Evolutionary conservation across 768 basidiomycete species (phyloP), one percentile per base, ranked within the genome.

Genomic region (Royoungia palumana): DNA sequence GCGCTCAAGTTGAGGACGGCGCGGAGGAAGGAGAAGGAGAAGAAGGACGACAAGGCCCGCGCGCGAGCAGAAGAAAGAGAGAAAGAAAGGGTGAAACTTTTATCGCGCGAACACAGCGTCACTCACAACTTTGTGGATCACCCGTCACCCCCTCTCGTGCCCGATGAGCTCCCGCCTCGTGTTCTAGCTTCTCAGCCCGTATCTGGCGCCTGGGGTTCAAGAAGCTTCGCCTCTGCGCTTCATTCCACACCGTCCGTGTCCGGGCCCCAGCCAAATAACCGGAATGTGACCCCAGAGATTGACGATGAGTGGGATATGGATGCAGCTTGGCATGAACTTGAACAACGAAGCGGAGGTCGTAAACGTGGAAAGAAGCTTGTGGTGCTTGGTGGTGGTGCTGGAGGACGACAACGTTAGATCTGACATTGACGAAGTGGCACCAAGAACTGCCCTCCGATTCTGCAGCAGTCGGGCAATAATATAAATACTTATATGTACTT

Each of bases 11-110:
- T 81, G 69, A 83, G 95, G 25, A 76, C 83, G 1, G 64, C 78
- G 10, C 78, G 86, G 54, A 76, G 92, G 56, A 83, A 83, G 65
- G 92, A 95, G 68, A 89, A 89, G 70, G 83, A 76, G 43, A 76
- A 79, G 64, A 90, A 85, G 63, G 95, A 98, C 61, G 93, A 97
- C 64, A 78, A 83, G 39, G 94, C 94, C 3, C 83, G 84, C 43
- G 72, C 72, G 2, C 75, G 81, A 14, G 89, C 87, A 21, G 94
- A 97, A 69, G 85, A 87, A 60, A 75, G 73, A 54, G 89, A 87
- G 58, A 66, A 74, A 46, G 90, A 91, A 67, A 78, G 62, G 43
- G 56, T 53, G 28, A 71, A 68, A 72, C 60, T 54, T 34, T 61
- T 50, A 45, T 67, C 42, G 37, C 68, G 51, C 27, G 40, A 49